phyloP scores from a whole-genome alignment of 805 yeast species.

The Naumovozyma castellii region DNA sequence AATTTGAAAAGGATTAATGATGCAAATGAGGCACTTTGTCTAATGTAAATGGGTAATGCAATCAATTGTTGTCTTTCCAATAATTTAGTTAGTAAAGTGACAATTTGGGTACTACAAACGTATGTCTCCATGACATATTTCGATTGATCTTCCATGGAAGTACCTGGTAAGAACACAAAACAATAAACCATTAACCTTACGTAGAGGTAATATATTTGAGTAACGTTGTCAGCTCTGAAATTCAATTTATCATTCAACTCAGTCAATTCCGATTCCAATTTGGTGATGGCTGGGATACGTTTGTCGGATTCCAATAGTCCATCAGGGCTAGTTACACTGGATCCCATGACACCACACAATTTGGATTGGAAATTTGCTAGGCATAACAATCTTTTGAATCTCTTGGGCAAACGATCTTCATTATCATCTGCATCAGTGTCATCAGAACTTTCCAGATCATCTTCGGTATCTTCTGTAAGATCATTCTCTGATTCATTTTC shows the following conservation, averaged over 20 bases:
- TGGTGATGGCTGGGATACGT: conserved; percentile 71
- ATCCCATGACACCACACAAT: conserved; percentile 76
- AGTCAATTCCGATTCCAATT: conserved; percentile 70
- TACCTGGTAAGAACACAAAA: conserved; percentile 84
- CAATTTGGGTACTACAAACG: conserved; percentile 67
- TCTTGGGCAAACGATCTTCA: conserved; percentile 42
- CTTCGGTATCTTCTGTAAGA: conserved; percentile 12
- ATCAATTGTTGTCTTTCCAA: conserved; percentile 60
- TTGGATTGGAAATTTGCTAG: conserved; percentile 78
- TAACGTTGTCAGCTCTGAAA: conserved; percentile 53
- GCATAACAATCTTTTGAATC: conserved; percentile 61
- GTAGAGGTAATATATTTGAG: conserved; percentile 72
- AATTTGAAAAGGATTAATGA: conserved; percentile 72
- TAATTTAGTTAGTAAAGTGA: conserved; percentile 66
- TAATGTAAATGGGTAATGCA: conserved; percentile 76
- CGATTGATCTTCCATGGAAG: conserved; percentile 79
- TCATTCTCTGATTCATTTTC: conserved; percentile 11
- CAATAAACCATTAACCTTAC: conserved; percentile 74
- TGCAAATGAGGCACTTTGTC: conserved; percentile 78
- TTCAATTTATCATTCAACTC: conserved; percentile 56
- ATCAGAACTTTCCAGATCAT: neutral
- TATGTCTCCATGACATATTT: conserved; percentile 77
- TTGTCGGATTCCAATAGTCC: conserved; percentile 79
- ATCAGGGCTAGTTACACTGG: conserved; percentile 75
- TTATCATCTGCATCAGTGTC: conserved; percentile 2